Evolutionary conservation across 2,329 filamentous ascomycete species (phyloP).

Genomic region (Pleurostoma richardsiae): DNA sequence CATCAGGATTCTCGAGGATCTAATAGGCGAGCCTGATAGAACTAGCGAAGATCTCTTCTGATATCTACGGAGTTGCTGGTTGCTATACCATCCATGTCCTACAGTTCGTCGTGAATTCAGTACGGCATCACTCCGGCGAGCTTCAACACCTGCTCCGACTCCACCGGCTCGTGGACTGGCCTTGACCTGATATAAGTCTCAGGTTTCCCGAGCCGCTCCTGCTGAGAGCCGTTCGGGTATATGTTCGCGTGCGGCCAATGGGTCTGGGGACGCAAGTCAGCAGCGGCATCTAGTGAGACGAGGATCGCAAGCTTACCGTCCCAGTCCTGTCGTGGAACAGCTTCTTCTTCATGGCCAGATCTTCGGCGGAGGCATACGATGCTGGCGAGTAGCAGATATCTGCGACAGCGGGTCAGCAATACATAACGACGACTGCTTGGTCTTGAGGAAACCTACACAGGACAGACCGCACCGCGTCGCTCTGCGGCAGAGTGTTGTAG

Average conservation of each 20-base stretch:
- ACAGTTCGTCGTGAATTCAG: neutral
- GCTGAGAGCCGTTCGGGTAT: neutral
- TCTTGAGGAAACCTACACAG: conserved; percentile 1
- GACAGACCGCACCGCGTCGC: conserved; percentile 1
- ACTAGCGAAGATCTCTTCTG: too few relatives aligned
- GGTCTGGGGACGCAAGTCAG: neutral
- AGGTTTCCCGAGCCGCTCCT: neutral
- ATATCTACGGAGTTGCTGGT: too few relatives aligned
- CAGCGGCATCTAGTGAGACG: neutral
- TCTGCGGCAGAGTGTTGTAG: conserved; percentile 3
- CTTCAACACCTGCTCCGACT: conserved; percentile 1
- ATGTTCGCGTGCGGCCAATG: conserved; percentile 4
- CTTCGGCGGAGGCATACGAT: conserved; percentile 1
- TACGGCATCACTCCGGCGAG: conserved; percentile 1
- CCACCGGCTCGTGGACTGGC: conserved; percentile 2
- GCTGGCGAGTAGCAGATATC: conserved; percentile 3
- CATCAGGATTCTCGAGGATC: neutral
- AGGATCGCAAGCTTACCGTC: neutral
- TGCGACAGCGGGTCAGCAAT: neutral
- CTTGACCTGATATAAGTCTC: neutral
- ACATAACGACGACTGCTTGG: too few relatives aligned
- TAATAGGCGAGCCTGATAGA: neutral
- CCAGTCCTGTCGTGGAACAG: conserved; percentile 1
- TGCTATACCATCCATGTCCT: too few relatives aligned
- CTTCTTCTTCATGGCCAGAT: neutral